These are phyloP conservation scores for Fusarium sp. DNA, from an alignment of 2,329 filamentous ascomycete species.

Conservation along the genomic window DNA sequence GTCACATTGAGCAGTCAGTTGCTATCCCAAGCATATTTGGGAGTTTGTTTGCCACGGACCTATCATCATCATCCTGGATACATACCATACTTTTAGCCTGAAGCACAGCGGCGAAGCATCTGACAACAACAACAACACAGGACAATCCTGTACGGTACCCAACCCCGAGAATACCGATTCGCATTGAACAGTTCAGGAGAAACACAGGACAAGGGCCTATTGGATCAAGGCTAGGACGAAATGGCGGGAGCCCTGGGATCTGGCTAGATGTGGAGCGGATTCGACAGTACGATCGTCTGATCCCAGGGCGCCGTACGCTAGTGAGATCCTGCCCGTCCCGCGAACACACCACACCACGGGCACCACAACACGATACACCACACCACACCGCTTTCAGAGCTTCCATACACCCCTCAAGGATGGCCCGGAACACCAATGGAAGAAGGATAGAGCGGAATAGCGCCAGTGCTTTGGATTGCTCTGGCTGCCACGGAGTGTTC, in stretches of 20 bases:
- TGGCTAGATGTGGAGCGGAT: conserved; percentile 41
- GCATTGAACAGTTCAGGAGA: conserved; percentile 28
- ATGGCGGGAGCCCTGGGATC: conserved; percentile 45
- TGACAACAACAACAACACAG: too few species aligned
- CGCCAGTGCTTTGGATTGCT: neutral
- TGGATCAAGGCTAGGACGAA: conserved; percentile 32
- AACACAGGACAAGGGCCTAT: conserved; percentile 31
- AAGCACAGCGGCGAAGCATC: conserved; percentile 25
- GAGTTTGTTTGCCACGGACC: too few species aligned
- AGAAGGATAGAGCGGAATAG: neutral
- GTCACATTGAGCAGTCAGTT: conserved; percentile 33
- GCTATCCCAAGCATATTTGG: neutral
- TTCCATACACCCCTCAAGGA: conserved; percentile 25
- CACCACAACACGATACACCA: too few species aligned
- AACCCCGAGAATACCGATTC: neutral
- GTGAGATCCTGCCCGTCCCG: conserved; percentile 46
- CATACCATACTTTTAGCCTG: conserved; percentile 27
- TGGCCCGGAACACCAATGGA: neutral
- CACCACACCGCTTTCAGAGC: conserved; percentile 38
- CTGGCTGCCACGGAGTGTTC: neutral
- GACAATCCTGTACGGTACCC: neutral
- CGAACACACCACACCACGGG: conserved; percentile 43
- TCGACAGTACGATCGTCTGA: conserved; percentile 46
- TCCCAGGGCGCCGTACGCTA: conserved; percentile 42
- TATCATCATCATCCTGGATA: too few species aligned